A percentile compares a stretch with the other conserved stretches of the same genome.
Evolutionary conservation across 1,139 yeast genomes (phyloP).

Genomic region (Sugiyamaella neomexicana): DNA sequence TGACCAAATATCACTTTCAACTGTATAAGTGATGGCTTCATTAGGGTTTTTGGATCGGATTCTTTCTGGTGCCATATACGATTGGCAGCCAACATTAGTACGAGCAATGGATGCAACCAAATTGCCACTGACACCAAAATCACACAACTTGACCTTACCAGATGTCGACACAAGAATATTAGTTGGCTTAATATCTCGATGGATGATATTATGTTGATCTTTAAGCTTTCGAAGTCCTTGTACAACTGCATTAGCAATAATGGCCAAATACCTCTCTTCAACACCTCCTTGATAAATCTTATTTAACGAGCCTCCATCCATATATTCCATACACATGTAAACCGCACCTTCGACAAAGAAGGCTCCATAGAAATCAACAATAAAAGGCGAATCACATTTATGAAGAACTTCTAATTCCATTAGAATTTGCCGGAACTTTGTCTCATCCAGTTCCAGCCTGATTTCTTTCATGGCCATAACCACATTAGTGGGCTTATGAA

Average conservation of each 20-base stretch:
- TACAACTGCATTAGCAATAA: slow-evolving; percentile 77
- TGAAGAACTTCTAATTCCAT: slow-evolving; percentile 95
- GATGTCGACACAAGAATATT: slow-evolving; percentile 74
- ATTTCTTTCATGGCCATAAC: slow-evolving; percentile 98
- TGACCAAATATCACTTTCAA: slow-evolving; percentile 96
- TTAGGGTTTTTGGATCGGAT: slow-evolving; percentile 57
- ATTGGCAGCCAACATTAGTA: slow-evolving; percentile 96
- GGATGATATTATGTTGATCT: slow-evolving; percentile 87
- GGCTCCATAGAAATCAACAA: slow-evolving; percentile 96
- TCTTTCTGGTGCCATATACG: slow-evolving; percentile 99
- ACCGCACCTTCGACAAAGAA: slow-evolving; percentile 97
- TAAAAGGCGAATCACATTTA: slow-evolving; percentile 83
- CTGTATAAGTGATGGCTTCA: slow-evolving; percentile 78
- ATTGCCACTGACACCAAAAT: slow-evolving; percentile 95
- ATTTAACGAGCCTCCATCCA: slow-evolving; percentile 97
- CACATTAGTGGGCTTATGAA: slow-evolving; percentile 91
- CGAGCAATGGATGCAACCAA: slow-evolving; percentile 93
- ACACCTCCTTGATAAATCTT: slow-evolving; percentile 80
- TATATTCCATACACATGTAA: slow-evolving; percentile 96
- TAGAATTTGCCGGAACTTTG: slow-evolving; percentile 85
- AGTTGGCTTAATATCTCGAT: slow-evolving; percentile 96
- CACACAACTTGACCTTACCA: slow-evolving; percentile 91
- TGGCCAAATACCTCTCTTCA: slow-evolving; percentile 77
- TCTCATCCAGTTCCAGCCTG: slow-evolving; percentile 84
- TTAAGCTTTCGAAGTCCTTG: slow-evolving; percentile 81